Conservation (phyloP, 148 eudicot genomes). For the Pharnaceum exiguum region DNA sequence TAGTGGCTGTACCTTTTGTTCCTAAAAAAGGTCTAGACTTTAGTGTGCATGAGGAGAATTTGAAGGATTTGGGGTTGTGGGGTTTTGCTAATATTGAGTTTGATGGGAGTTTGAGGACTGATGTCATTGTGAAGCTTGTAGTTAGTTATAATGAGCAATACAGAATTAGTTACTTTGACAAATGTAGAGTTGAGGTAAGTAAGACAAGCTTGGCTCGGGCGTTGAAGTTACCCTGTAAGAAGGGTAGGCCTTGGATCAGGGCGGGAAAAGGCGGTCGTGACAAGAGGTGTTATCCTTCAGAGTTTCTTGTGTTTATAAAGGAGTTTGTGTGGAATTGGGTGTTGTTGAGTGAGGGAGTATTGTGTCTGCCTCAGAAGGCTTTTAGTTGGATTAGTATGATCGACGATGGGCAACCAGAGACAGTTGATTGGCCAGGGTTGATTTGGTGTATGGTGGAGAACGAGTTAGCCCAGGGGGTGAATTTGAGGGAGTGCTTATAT, state of each 20-base stretch:
- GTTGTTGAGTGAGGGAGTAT: slow-evolving; percentile 75
- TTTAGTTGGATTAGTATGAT: slow-evolving; percentile 44
- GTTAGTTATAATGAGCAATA: slow-evolving; percentile 28
- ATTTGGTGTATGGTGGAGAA: slow-evolving; percentile 88
- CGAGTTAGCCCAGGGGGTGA: slow-evolving; percentile 55
- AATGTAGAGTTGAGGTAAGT: slow-evolving; percentile 32
- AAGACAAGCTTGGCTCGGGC: slow-evolving; percentile 66
- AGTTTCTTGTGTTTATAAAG: slow-evolving; percentile 43
- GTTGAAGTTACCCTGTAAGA: slow-evolving; percentile 47
- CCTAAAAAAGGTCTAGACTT: slow-evolving; percentile 48
- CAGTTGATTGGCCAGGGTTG: slow-evolving; percentile 81
- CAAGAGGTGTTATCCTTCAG: slow-evolving; percentile 30
- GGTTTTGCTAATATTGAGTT: slow-evolving; percentile 63
- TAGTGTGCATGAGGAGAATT: slow-evolving; percentile 32
- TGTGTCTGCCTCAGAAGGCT: slow-evolving; percentile 61
- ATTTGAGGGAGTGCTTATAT: slow-evolving; percentile 63
- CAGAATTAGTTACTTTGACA: slow-evolving; percentile 42
- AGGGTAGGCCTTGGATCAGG: too few species aligned
- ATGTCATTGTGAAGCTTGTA: slow-evolving; percentile 53
- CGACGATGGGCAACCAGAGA: slow-evolving; percentile 65
- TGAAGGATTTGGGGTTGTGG: slow-evolving; percentile 67
- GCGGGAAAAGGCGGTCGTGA: slow-evolving; percentile 38
- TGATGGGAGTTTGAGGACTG: slow-evolving; percentile 43
- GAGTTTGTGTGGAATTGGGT: slow-evolving; percentile 66
- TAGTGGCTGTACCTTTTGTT: slow-evolving; percentile 62